Evolutionary conservation across 345 rosid genomes (phyloP), one percentile per base, ranked within the genome.

Genomic region (Moricandia arvensis): DNA sequence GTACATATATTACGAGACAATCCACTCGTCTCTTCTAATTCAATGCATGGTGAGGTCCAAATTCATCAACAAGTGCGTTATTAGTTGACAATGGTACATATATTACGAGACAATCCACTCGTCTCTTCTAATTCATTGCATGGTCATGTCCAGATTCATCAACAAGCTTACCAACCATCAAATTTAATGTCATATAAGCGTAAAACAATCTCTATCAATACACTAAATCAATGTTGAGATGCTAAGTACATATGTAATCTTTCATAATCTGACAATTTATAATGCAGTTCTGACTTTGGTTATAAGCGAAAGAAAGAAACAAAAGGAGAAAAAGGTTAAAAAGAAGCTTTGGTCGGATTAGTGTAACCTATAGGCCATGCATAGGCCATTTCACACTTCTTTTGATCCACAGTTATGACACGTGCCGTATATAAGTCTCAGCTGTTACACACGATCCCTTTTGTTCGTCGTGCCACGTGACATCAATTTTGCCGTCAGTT

Each of bases 331-430:
- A 33, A 6, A 54, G 73, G 63, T 80, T 71, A 74, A 78, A 80
- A 58, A 47, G 61, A 63, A 76, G 60, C 51, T 77, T 37, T 58
- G 75, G 74, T 61, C 68, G 77, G 86, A 73, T 72, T 68, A 73
- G 80, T 78, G 90, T 80, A 78, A 88, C 85, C 75, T 70, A 72
- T 68, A 78, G 55, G 77, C 41, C 89, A 88, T 88, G 96, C 92
- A 90, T 75, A 82, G 90, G 92, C 83, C 85, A 69, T 69, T 30
- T 63, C 71, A 83, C 78, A 79, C 80, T 79, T 75, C 6, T 67
- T 74, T 31, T 55, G 54, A 72, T 68, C 81, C 80, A 83, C 33
- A 71, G 65, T 2, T 6, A 6, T 35, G 81, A 75, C 89, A 86
- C 87, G 90, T 83, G 86, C 71, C 47, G 1, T 43, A 26, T 33